Conservation (phyloP, 257 asterid species). For the Nicotiana benthamiana region DNA sequence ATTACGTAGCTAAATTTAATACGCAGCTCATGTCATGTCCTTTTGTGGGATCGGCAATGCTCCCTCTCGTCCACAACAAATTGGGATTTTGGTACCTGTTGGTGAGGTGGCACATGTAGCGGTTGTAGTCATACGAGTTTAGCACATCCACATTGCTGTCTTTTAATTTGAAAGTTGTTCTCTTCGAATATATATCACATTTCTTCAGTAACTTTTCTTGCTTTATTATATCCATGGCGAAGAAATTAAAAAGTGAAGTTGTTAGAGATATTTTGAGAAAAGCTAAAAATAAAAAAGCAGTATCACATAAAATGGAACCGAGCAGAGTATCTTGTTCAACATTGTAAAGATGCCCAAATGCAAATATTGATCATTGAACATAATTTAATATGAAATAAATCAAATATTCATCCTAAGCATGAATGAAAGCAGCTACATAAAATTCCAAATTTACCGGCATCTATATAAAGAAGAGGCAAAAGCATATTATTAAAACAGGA, state of each 20-base stretch:
- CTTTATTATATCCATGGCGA: neutral
- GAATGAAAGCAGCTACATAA: neutral
- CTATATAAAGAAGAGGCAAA: no score
- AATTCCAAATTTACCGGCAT: constrained; percentile 30
- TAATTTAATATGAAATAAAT: neutral
- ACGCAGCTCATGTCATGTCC: neutral
- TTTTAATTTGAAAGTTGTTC: no score
- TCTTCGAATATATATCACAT: no score
- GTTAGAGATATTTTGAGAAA: neutral
- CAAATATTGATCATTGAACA: neutral
- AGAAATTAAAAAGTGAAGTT: neutral
- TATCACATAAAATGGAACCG: neutral
- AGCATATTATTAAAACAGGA: no score
- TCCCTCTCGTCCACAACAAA: neutral
- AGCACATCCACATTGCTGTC: no score
- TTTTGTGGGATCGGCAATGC: neutral
- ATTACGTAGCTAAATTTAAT: no score
- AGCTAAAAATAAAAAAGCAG: neutral
- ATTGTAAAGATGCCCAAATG: neutral
- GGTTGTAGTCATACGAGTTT: no score
- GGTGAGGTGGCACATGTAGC: neutral
- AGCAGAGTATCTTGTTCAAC: no score
- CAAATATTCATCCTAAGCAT: neutral
- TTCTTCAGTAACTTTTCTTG: neutral
- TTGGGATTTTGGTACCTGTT: neutral